Conservation (phyloP, 75 land plant genomes). For the Pinus tabuliformis region DNA sequence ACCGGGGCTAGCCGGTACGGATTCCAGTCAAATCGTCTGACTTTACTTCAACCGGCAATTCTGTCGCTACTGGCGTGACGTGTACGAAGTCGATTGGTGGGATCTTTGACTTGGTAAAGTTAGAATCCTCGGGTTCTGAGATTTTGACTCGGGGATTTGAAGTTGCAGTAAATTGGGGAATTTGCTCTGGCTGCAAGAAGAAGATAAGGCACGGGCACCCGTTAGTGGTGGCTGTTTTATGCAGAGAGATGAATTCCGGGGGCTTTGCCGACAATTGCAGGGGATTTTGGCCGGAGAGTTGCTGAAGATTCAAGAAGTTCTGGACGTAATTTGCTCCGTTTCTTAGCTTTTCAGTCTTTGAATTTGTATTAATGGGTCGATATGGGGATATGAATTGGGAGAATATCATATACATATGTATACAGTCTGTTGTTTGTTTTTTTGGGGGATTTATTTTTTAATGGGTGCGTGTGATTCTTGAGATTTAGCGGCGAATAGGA, state of each 20-base stretch:
- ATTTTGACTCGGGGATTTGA: not conserved
- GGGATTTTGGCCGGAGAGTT: not conserved
- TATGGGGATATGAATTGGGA: not conserved
- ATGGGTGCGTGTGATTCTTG: not conserved
- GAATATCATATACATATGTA: too few relatives aligned
- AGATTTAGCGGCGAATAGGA: not conserved
- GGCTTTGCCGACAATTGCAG: not conserved
- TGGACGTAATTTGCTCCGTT: not conserved
- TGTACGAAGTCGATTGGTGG: not conserved
- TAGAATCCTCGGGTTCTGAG: slow-evolving; percentile 9
- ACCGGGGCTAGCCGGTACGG: not conserved
- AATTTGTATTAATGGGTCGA: not conserved
- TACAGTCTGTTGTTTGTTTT: not conserved
- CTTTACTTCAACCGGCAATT: not conserved
- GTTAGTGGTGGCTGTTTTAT: not conserved
- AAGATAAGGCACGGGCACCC: not conserved
- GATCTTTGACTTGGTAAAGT: not conserved
- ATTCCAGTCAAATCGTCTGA: not conserved
- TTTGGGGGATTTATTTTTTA: too few relatives aligned
- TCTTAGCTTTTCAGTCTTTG: not conserved
- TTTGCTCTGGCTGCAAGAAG: too few relatives aligned
- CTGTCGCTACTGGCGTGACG: not conserved
- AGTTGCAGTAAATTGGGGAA: not conserved
- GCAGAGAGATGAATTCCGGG: not conserved
- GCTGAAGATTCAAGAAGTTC: not conserved